phyloP scores from a whole-genome alignment of 129 eudicot genomes.

The Flaveria brownii region DNA sequence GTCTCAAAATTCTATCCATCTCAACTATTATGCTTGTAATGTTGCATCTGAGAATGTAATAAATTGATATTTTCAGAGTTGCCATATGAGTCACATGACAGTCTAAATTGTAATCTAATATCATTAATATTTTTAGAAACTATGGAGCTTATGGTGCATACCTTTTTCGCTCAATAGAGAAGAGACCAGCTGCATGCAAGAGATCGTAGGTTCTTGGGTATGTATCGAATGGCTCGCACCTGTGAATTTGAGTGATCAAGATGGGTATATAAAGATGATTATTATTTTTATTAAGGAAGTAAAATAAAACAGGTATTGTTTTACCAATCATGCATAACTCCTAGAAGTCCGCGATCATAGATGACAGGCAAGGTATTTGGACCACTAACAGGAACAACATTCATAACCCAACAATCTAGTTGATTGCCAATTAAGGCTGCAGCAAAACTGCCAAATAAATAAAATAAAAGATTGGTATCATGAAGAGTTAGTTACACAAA shows the following conservation, averaged over 20 bases:
- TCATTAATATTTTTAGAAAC: background rate
- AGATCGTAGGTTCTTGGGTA: conserved; percentile 96
- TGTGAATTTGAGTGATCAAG: conserved; percentile 31
- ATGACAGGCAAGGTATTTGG: conserved; percentile 92
- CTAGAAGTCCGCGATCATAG: conserved; percentile 93
- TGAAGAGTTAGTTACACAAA: background rate
- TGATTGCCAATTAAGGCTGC: conserved; percentile 72
- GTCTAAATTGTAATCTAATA: background rate
- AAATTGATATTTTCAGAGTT: background rate
- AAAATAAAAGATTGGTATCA: background rate
- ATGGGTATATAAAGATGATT: background rate
- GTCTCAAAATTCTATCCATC: conserved; percentile 94
- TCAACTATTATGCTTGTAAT: conserved; percentile 81
- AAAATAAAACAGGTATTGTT: background rate
- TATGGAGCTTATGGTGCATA: conserved; percentile 20
- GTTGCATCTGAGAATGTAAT: conserved; percentile 62
- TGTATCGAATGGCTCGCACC: conserved; percentile 98
- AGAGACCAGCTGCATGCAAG: conserved; percentile 88
- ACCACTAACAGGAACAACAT: conserved; percentile 91
- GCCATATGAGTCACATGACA: background rate
- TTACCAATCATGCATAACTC: conserved; percentile 99
- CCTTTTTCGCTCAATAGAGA: conserved; percentile 85
- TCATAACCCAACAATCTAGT: conserved; percentile 93
- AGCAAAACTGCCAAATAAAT: conserved; percentile 69
- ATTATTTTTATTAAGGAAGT: background rate